Conservation (phyloP, 345 rosid genomes). For the Toxicodendron radicans region DNA sequence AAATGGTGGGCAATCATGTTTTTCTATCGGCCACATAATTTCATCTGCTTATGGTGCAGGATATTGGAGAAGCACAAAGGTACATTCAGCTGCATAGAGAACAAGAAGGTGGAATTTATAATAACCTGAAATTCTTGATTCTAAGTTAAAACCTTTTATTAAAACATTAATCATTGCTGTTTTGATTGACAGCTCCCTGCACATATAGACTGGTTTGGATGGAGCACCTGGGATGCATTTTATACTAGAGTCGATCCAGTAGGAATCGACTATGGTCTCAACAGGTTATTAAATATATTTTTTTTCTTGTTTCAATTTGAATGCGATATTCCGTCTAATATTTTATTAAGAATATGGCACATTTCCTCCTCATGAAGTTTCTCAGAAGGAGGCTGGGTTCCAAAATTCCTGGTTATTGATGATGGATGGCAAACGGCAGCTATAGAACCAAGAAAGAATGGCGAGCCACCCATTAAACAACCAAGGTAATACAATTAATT, state of each 20-base stretch:
- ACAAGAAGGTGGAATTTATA: slow-evolving; percentile 35
- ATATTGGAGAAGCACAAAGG: slow-evolving; percentile 35
- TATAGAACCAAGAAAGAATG: slow-evolving; percentile 24
- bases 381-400: slow-evolving; percentile 29
- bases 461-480: slow-evolving; percentile 18
- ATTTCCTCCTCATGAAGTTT: slow-evolving; percentile 13
- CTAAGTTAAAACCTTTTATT: not conserved
- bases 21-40: not conserved
- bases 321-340: not conserved
- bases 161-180: not conserved
- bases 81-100: slow-evolving; percentile 34
- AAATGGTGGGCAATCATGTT: not conserved
- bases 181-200: slow-evolving; percentile 24
- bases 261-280: slow-evolving; percentile 37
- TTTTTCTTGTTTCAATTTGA: not conserved
- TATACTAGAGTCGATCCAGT: slow-evolving; percentile 29
- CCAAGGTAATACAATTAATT: not conserved
- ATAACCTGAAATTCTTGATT: not conserved
- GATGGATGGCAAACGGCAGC: slow-evolving; percentile 41
- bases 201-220: slow-evolving; percentile 36
- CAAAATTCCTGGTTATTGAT: slow-evolving; percentile 35
- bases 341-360: not conserved
- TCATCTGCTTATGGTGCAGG: slow-evolving; percentile 16
- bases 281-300: slow-evolving; percentile 12
- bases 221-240: slow-evolving; percentile 52